Evolutionary conservation across 1,284 basidiomycete species (phyloP).

Genomic region (Cutaneotrichosporon dermatis): DNA sequence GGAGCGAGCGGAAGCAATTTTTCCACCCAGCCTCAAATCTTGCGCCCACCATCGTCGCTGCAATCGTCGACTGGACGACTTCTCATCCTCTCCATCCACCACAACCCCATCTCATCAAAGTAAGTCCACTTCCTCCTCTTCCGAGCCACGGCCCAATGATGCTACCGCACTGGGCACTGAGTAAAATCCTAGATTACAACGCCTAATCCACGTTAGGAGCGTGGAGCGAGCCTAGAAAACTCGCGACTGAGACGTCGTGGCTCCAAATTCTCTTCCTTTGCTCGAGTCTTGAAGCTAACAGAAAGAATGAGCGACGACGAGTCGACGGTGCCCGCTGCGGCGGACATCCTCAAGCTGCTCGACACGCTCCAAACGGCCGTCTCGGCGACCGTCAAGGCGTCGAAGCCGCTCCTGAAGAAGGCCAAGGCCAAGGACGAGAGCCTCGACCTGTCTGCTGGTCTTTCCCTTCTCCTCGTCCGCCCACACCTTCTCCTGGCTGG

Average conservation of each 20-base stretch:
- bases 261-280: not conserved
- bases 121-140: not conserved
- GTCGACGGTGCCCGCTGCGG: constrained; percentile 21
- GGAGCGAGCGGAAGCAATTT: too few relatives aligned
- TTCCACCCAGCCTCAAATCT: too few relatives aligned
- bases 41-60: too few relatives aligned
- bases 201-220: constrained; percentile 43
- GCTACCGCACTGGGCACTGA: constrained; percentile 51
- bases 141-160: constrained; percentile 28
- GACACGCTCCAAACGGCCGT: constrained; percentile 41
- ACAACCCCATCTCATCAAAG: not conserved
- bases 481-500: constrained; percentile 82
- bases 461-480: constrained; percentile 85
- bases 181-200: constrained; percentile 40
- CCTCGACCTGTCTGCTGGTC: constrained; percentile 69
- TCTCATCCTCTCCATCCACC: not conserved
- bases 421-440: constrained; percentile 46
- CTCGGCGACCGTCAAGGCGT: constrained; percentile 37
- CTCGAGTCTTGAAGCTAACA: not conserved
- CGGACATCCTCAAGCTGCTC: constrained; percentile 36
- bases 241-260: constrained; percentile 47
- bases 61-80: not conserved
- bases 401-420: constrained; percentile 41
- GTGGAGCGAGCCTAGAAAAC: constrained; percentile 53
- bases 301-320: constrained; percentile 25